phyloP scores from a whole-genome alignment of 2,329 filamentous ascomycete species.

The Neodidymelliopsis sp. region DNA sequence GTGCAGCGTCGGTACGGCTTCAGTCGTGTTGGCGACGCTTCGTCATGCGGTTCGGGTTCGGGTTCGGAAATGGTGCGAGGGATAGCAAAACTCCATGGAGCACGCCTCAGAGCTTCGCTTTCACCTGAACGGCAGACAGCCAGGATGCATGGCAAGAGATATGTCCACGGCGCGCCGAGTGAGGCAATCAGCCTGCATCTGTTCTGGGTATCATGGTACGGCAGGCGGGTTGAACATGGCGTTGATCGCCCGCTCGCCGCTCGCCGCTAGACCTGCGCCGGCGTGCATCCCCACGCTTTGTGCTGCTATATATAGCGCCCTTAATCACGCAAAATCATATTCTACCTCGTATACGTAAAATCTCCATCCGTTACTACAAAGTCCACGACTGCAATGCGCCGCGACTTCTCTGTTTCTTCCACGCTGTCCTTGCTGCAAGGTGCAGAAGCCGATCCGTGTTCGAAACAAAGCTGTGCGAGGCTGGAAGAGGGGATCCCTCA shows the following conservation, averaged over 20 bases:
- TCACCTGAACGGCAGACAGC: slow-evolving; percentile 17
- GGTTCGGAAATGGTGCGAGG: slow-evolving; percentile 9
- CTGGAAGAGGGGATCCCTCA: slow-evolving; percentile 5
- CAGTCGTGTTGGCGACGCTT: neutral
- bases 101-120: slow-evolving; percentile 24
- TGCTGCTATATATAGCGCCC: slow-evolving; percentile 12
- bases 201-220: slow-evolving; percentile 3
- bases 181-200: slow-evolving; percentile 8
- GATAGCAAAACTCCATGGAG: slow-evolving; percentile 19
- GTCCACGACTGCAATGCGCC: neutral
- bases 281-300: slow-evolving; percentile 16
- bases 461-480: slow-evolving; percentile 5
- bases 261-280: slow-evolving; percentile 11
- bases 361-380: slow-evolving; percentile 2
- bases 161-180: slow-evolving; percentile 6
- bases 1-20: slow-evolving; percentile 1
- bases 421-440: too few relatives aligned
- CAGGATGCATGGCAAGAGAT: slow-evolving; percentile 10
- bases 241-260: slow-evolving; percentile 15
- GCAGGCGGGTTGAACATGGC: slow-evolving; percentile 6
- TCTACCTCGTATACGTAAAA: slow-evolving; percentile 7
- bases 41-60: slow-evolving; percentile 11
- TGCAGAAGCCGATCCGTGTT: too few relatives aligned
- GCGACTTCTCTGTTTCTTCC: slow-evolving; percentile 1
- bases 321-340: slow-evolving; percentile 4